Conservation (phyloP, 2,329 filamentous ascomycete genomes). For the Samsoniella hepiali region DNA sequence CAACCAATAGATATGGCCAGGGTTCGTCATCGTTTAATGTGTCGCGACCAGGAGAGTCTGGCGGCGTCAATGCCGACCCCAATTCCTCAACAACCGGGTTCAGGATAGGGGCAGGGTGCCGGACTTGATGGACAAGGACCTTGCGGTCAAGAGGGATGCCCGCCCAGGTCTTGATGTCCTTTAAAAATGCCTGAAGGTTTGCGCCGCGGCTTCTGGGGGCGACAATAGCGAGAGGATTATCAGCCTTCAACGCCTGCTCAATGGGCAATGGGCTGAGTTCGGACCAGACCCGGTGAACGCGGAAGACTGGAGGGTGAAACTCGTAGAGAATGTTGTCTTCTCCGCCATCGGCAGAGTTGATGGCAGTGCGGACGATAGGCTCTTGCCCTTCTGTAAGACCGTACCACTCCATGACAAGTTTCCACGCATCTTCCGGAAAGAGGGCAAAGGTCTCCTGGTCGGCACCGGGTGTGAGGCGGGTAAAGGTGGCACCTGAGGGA, state of each 20-base stretch:
- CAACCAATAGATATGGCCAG: constrained; percentile 44
- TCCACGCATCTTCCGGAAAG: constrained; percentile 77
- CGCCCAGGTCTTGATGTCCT: constrained; percentile 64
- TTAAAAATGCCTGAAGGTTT: constrained; percentile 71
- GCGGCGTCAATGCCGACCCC: constrained; percentile 37
- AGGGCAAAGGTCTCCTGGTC: constrained; percentile 71
- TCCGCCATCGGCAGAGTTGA: constrained; percentile 66
- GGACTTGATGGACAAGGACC: constrained; percentile 71
- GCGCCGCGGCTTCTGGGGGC: constrained; percentile 69
- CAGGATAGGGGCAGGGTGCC: constrained; percentile 33
- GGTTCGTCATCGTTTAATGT: constrained; percentile 29
- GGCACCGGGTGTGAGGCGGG: constrained; percentile 69
- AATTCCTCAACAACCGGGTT: constrained; percentile 35
- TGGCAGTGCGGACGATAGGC: constrained; percentile 71
- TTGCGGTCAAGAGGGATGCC: constrained; percentile 68
- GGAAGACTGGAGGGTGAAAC: constrained; percentile 79
- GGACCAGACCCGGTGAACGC: constrained; percentile 73
- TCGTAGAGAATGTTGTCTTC: constrained; percentile 74
- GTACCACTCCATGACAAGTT: constrained; percentile 78
- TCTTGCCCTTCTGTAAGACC: constrained; percentile 67
- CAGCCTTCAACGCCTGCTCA: constrained; percentile 58
- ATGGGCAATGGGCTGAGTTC: constrained; percentile 54
- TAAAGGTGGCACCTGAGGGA: constrained; percentile 54
- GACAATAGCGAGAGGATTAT: constrained; percentile 58
- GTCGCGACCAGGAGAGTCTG: constrained; percentile 36